These are phyloP conservation scores for Onygena corvina DNA, from an alignment of 2,329 filamentous ascomycete species.

Conservation along the genomic window DNA sequence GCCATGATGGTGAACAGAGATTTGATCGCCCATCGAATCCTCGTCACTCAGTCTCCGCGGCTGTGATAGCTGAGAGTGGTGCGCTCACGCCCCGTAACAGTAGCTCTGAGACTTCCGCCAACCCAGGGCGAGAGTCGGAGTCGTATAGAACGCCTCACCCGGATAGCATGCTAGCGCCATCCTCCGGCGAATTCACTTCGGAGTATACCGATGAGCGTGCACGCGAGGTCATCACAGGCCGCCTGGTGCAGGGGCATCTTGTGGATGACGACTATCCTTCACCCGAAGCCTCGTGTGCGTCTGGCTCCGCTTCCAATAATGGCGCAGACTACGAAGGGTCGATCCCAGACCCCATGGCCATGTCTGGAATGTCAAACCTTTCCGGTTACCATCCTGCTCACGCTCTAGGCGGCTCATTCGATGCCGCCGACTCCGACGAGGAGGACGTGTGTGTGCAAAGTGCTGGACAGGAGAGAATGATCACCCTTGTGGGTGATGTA, in stretches of 20 bases:
- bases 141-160: constrained; percentile 3
- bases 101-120: constrained; percentile 2
- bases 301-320: constrained; percentile 47
- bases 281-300: constrained; percentile 47
- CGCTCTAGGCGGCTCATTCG: constrained; percentile 69
- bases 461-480: constrained; percentile 77
- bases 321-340: constrained; percentile 37
- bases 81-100: constrained; percentile 4
- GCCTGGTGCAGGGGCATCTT: constrained; percentile 85
- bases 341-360: constrained; percentile 78
- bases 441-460: constrained; percentile 55
- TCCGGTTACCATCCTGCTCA: constrained; percentile 59
- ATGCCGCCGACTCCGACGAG: constrained; percentile 81
- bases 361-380: constrained; percentile 64
- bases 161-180: not conserved
- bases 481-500: constrained; percentile 94
- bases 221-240: constrained; percentile 79
- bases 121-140: constrained; percentile 2
- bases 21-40: not conserved
- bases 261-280: constrained; percentile 89
- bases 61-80: not conserved
- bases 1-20: constrained; percentile 15
- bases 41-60: not conserved
- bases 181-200: constrained; percentile 19
- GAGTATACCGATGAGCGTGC: constrained; percentile 70